phyloP scores from a whole-genome alignment of 257 asterid genomes.

The Oldenlandia corymbosa region DNA sequence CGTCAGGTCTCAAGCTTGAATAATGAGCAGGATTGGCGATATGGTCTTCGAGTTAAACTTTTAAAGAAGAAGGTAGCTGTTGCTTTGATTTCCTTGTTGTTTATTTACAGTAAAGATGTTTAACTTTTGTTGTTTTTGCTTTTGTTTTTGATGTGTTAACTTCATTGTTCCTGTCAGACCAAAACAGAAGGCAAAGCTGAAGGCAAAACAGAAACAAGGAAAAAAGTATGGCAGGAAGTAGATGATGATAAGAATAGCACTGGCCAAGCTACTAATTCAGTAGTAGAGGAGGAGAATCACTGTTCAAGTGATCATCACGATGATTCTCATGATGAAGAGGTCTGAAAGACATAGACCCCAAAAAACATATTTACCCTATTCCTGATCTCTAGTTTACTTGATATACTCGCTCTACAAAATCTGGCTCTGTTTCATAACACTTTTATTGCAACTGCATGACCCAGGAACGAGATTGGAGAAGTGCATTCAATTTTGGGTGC shows the following conservation, averaged over 20 bases:
- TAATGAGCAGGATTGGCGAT: slow-evolving; percentile 96
- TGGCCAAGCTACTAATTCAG: slow-evolving; percentile 40
- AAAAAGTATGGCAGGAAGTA: slow-evolving; percentile 55
- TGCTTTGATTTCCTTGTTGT: slow-evolving; percentile 11
- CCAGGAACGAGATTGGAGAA: too few relatives aligned
- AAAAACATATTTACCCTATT: too few relatives aligned
- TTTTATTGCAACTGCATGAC: too few relatives aligned
- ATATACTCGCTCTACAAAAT: background rate
- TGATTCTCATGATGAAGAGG: slow-evolving; percentile 83
- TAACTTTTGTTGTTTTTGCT: too few relatives aligned
- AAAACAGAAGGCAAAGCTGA: slow-evolving; percentile 51
- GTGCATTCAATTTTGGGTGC: too few relatives aligned
- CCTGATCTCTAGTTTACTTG: background rate
- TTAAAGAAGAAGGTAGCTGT: slow-evolving; percentile 58
- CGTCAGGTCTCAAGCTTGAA: slow-evolving; percentile 66
- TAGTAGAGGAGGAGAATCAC: slow-evolving; percentile 54
- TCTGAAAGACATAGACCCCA: slow-evolving; percentile 26
- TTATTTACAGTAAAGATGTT: background rate
- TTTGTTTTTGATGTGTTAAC: too few relatives aligned
- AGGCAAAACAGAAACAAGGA: slow-evolving; percentile 64
- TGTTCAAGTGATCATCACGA: slow-evolving; percentile 50
- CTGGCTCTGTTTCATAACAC: background rate
- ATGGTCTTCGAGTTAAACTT: slow-evolving; percentile 92
- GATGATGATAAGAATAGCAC: slow-evolving; percentile 52
- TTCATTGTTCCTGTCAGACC: too few relatives aligned